Evolutionary conservation across 768 basidiomycete species (phyloP), one percentile per base, ranked within the genome.

Genomic region (Pleurotus djamor): DNA sequence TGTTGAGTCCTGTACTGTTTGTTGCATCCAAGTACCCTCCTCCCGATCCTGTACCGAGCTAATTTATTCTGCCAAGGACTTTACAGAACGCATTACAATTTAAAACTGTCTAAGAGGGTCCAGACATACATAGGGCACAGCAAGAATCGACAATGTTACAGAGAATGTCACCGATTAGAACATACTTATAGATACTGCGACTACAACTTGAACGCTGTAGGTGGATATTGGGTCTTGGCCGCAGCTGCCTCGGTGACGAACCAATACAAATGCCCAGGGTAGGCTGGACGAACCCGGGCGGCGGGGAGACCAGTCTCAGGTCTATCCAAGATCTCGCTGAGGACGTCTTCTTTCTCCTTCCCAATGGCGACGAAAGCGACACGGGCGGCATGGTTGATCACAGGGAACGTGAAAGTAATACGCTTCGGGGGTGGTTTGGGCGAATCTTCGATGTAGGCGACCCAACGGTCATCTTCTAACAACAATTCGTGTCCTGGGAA

Each of bases 401-500:
- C 94, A 49, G 92, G 91, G 67, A 82, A 87, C 48, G 97, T 98
- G 64, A 99, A 82, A 4, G 97, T 98, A 74, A 98, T 90, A 61
- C 97, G 86, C 66, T 82, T 86, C 10, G 87, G 79, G 10, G 97
- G 97, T 0, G 94, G 94, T 74, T 99, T 98, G 21, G 97, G 97
- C 41, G 91, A 91, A 76, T 98, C 94, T 16, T 91, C 87, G 67
- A 99, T 78, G 72, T 86, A 90, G 1, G 96, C 96, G 21, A 99
- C 92, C 97, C 97, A 99, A 60, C 92, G 84, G 71, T 94, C 93
- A 52, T 80, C 83, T 75, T 97, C 96, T n/a, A 75, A 61, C 51
- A 99, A 83, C 41, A 98, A 82, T 21, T 75, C 72, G 69, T 98
- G 96, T n/a, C 83, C 91, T 7, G 97, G 97, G 85, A 99, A 99